Evolutionary conservation across 2,329 filamentous ascomycete genomes (phyloP).

Genomic region (Fusarium newnesense): DNA sequence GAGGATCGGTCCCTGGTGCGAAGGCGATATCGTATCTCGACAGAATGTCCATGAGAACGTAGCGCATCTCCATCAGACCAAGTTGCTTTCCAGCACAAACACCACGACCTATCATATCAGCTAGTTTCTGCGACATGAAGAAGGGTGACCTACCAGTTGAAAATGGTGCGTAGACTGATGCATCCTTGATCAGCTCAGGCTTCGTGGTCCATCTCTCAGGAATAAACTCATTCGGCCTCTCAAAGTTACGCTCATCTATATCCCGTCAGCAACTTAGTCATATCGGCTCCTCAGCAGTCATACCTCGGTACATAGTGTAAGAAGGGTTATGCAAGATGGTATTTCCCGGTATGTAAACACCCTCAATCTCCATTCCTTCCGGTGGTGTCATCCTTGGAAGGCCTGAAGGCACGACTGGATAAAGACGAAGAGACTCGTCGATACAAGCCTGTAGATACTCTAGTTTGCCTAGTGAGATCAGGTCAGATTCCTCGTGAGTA

Average conservation of each 20-base stretch:
- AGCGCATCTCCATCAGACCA: conserved; percentile 33
- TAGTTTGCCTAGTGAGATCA: neutral
- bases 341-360: conserved; percentile 11
- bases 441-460: conserved; percentile 34
- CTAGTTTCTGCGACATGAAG: rapidly evolving
- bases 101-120: conserved; percentile 10
- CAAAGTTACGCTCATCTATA: conserved; percentile 21
- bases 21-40: conserved; percentile 13
- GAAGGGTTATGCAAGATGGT: neutral
- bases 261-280: neutral
- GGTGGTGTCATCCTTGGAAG: conserved; percentile 15
- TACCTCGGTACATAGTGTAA: conserved; percentile 25
- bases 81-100: conserved; percentile 35
- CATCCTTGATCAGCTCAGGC: conserved; percentile 17
- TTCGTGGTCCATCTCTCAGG: conserved; percentile 30
- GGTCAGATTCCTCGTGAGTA: neutral
- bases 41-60: conserved; percentile 13
- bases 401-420: conserved; percentile 19
- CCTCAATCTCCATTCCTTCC: neutral
- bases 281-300: neutral
- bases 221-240: conserved; percentile 20
- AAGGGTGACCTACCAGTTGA: conserved; percentile 2
- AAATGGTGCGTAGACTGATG: conserved; percentile 19
- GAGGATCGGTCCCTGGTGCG: neutral
- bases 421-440: conserved; percentile 29